Evolutionary conservation across 768 basidiomycete genomes (phyloP).

Genomic region (Pleurotus sapidus): DNA sequence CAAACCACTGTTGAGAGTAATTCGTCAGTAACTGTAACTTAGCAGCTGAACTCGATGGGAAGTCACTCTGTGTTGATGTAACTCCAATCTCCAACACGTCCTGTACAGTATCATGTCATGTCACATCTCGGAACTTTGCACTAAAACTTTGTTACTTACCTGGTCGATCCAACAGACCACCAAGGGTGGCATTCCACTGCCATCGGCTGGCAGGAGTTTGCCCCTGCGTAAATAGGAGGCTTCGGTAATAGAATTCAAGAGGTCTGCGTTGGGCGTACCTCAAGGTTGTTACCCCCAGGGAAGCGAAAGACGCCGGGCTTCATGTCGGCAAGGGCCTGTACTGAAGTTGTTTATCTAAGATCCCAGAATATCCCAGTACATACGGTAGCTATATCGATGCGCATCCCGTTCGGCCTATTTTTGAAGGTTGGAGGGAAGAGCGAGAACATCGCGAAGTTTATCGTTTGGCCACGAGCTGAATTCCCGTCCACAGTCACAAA

Average conservation of each 20-base stretch:
- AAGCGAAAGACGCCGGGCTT: slow-evolving; percentile 62
- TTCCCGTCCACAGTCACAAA: slow-evolving; percentile 46
- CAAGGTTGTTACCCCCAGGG: slow-evolving; percentile 70
- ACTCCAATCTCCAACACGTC: slow-evolving; percentile 59
- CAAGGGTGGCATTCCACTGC: slow-evolving; percentile 69
- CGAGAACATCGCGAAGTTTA: slow-evolving; percentile 60
- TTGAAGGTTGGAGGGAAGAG: slow-evolving; percentile 72
- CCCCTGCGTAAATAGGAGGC: slow-evolving; percentile 32
- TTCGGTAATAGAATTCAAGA: slow-evolving; percentile 5
- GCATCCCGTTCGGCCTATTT: slow-evolving; percentile 54
- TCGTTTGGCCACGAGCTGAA: slow-evolving; percentile 33
- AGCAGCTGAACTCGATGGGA: neutral
- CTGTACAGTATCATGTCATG: slow-evolving; percentile 18
- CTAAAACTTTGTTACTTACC: slow-evolving; percentile 13
- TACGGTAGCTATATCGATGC: slow-evolving; percentile 57
- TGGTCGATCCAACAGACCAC: slow-evolving; percentile 51
- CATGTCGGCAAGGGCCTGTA: slow-evolving; percentile 50
- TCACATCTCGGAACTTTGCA: neutral
- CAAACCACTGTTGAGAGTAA: slow-evolving; percentile 18
- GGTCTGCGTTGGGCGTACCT: slow-evolving; percentile 17
- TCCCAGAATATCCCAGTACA: slow-evolving; percentile 1
- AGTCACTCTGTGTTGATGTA: slow-evolving; percentile 59
- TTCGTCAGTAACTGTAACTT: too few species aligned
- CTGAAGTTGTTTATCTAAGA: neutral
- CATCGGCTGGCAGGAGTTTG: slow-evolving; percentile 50